These are phyloP conservation scores for Meyerozyma smithsonii DNA, from an alignment of 1,139 yeast species.

Conservation along the genomic window DNA sequence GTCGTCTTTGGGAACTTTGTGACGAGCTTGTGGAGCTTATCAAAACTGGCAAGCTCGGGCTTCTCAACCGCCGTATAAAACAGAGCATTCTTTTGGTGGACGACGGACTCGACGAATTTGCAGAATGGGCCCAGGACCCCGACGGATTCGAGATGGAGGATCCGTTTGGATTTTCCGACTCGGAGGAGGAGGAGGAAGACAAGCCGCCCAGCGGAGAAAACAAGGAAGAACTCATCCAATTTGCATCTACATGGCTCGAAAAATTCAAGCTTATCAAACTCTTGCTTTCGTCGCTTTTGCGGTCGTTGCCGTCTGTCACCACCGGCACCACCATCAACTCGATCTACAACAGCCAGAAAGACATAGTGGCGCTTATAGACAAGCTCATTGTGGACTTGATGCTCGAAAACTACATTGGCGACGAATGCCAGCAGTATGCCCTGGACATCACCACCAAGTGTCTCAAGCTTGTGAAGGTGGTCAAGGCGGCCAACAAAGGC, in stretches of 20 bases:
- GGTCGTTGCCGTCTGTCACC: slow-evolving; percentile 45
- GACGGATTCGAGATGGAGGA: slow-evolving; percentile 39
- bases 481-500: slow-evolving; percentile 32
- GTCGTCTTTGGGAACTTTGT: slow-evolving; percentile 61
- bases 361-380: slow-evolving; percentile 36
- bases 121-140: slow-evolving; percentile 65
- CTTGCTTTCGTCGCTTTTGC: slow-evolving; percentile 49
- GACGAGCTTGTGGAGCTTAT: slow-evolving; percentile 39
- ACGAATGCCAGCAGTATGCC: slow-evolving; percentile 23
- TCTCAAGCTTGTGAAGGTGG: slow-evolving; percentile 27
- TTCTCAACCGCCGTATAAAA: slow-evolving; percentile 42
- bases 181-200: slow-evolving; percentile 23
- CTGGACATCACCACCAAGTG: slow-evolving; percentile 24
- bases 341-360: slow-evolving; percentile 27
- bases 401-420: slow-evolving; percentile 36
- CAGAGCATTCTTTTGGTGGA: slow-evolving; percentile 45
- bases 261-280: slow-evolving; percentile 54
- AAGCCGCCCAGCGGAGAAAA: slow-evolving; percentile 13
- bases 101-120: slow-evolving; percentile 63
- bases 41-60: slow-evolving; percentile 46
- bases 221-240: slow-evolving; percentile 28
- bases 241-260: slow-evolving; percentile 44
- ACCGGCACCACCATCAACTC: slow-evolving; percentile 32
- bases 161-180: slow-evolving; percentile 30
- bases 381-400: slow-evolving; percentile 45